Evolutionary conservation across 192 early-diverging fungal species (phyloP).

Genomic region (Borealophlyctis nickersoniae): DNA sequence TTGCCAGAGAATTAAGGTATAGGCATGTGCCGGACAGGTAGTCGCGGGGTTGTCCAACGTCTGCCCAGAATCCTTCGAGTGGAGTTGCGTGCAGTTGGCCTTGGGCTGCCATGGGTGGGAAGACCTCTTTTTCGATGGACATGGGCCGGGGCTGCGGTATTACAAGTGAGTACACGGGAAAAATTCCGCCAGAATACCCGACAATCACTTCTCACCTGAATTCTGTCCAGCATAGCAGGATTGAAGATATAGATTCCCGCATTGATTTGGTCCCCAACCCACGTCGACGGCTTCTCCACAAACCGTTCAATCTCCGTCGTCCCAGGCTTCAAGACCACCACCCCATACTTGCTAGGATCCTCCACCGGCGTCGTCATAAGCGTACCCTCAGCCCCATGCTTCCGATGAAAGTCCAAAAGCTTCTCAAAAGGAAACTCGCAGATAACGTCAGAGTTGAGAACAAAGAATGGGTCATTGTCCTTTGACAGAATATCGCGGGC

Average conservation of each 20-base stretch:
- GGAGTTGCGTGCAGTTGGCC: constrained; percentile 88
- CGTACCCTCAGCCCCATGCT: constrained; percentile 92
- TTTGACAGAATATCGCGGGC: constrained; percentile 43
- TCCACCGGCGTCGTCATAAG: constrained; percentile 96
- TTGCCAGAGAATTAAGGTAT: constrained; percentile 80
- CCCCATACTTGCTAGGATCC: constrained; percentile 98
- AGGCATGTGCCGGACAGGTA: constrained; percentile 93
- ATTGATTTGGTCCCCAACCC: constrained; percentile 96
- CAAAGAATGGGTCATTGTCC: constrained; percentile 95
- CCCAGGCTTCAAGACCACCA: constrained; percentile 77
- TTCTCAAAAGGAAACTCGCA: constrained; percentile 89
- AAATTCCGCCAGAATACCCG: neutral
- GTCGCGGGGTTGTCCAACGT: constrained; percentile 99
- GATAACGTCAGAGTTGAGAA: constrained; percentile 96
- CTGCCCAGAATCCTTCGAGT: constrained; percentile 97
- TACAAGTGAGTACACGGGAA: constrained; percentile 5
- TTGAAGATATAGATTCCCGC: constrained; percentile 99
- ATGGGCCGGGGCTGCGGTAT: constrained; percentile 73
- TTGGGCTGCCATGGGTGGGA: constrained; percentile 87
- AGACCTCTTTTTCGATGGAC: constrained; percentile 96
- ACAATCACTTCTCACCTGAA: constrained; percentile 65
- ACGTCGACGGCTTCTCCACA: constrained; percentile 96
- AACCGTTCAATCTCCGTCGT: constrained; percentile 81
- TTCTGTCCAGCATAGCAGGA: constrained; percentile 85
- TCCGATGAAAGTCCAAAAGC: constrained; percentile 82